Base-by-base conservation (phyloP, 495 filamentous ascomycete species). In the Penicillium lividum region DNA sequence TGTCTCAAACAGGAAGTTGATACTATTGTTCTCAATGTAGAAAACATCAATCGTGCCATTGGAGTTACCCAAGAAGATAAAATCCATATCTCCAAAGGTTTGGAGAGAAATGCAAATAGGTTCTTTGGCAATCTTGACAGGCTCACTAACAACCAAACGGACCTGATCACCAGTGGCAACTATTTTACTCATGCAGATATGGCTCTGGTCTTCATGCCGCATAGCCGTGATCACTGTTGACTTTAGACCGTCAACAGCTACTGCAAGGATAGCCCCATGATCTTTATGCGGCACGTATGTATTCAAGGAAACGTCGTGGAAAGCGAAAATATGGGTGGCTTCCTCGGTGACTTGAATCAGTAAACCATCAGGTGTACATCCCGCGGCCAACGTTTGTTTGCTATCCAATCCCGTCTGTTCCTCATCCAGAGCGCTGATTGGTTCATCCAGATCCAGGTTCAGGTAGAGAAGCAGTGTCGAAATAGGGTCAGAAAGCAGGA, bases 281-380 rank as follows among this genome's bases (percentile, higher is more conserved):
- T 56, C 43, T 5, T 50, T 51, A 51, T 71, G 65, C 10, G 63
- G 53, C 31, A 66, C 54, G 10, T 38, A 56, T 45, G 51, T 59
- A 51, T 60, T 68, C n/a, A 54, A 51, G 25, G 50, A 34, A 3
- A 58, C n/a, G 18, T 67, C 65, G 16, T 53, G 49, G 22, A 64
- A 64, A 9, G 63, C 56, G 28, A 71, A 72, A 15, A 83, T 54
- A 10, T 77, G 74, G 5, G 83, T 74, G 31, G 70, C 77, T 18
- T 68, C 68, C n/a, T 74, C 67, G 4, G 86, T 88, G 18, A 89
- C 67, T 61, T 89, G 87, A 9, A 88, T 68, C 16, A 84, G 58
- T 28, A 60, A 64, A 50, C 74, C 70, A 34, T 61, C 53, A 54
- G 65, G 43, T 27, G 78, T 75, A 40, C 66, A 70, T 9, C 74